Evolutionary conservation across 192 early-diverging fungal genomes (phyloP).

Genomic region (Entomortierella beljakovae): DNA sequence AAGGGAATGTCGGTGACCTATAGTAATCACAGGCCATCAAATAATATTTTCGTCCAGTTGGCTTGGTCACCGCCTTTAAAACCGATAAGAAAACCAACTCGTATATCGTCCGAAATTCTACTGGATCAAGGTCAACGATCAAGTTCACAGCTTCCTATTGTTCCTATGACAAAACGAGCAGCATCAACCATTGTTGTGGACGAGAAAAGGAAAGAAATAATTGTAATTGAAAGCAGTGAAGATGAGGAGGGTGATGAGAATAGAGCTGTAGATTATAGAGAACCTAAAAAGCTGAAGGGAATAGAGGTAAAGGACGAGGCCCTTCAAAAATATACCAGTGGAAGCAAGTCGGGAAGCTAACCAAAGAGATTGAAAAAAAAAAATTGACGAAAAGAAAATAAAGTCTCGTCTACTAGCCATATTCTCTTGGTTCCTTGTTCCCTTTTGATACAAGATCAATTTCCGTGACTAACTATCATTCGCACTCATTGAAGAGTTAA

Average conservation of each 20-base stretch:
- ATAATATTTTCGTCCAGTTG: conserved; percentile 23
- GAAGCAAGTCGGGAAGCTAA: too few relatives aligned
- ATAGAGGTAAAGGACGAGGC: too few relatives aligned
- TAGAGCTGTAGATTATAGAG: background rate
- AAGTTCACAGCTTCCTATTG: background rate
- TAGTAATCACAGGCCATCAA: background rate
- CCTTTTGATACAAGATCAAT: too few relatives aligned
- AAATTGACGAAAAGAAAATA: too few relatives aligned
- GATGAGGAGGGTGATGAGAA: background rate
- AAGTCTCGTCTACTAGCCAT: too few relatives aligned
- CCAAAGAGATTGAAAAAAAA: too few relatives aligned
- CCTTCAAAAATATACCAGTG: too few relatives aligned
- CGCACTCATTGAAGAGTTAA: too few relatives aligned
- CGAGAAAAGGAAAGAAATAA: background rate
- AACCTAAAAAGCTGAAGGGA: background rate
- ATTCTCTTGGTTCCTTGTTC: too few relatives aligned
- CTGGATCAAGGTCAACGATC: too few relatives aligned
- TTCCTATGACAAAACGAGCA: background rate
- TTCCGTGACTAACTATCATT: too few relatives aligned
- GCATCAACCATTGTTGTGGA: background rate
- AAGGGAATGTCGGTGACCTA: too few relatives aligned
- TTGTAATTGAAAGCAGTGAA: conserved; percentile 20
- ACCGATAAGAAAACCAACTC: background rate
- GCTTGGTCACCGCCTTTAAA: conserved; percentile 30
- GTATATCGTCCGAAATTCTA: background rate